phyloP scores from a whole-genome alignment of 2,329 filamentous ascomycete species.

The Alternaria burnsii region DNA sequence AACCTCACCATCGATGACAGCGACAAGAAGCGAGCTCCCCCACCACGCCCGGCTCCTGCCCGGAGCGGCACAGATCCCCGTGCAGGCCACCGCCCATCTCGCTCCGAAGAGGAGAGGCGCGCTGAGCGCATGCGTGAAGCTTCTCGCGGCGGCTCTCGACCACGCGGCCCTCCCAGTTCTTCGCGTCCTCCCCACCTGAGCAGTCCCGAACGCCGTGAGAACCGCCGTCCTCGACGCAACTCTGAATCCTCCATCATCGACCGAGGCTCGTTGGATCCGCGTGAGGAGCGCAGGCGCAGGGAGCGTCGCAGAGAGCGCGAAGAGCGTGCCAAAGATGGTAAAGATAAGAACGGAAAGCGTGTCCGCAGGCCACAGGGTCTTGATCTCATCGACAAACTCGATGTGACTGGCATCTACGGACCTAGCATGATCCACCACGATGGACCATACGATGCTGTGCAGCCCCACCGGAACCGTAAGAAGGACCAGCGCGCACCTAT shows the following conservation, averaged over 20 bases:
- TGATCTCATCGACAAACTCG: conserved; percentile 95
- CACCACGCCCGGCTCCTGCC: conserved; percentile 51
- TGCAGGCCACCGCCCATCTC: conserved; percentile 66
- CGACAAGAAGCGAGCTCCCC: conserved; percentile 51
- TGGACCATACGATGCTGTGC: conserved; percentile 95
- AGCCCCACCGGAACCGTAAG: conserved; percentile 90
- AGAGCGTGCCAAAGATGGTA: conserved; percentile 51
- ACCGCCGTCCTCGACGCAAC: conserved; percentile 72
- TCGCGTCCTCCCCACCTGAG: conserved; percentile 46
- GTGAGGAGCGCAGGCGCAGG: conserved; percentile 64
- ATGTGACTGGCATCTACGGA: conserved; percentile 95
- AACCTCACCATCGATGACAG: conserved; percentile 73
- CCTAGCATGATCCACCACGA: conserved; percentile 96
- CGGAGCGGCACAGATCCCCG: conserved; percentile 58
- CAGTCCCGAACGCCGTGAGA: conserved; percentile 53
- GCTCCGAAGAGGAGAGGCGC: conserved; percentile 65
- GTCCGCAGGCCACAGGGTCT: conserved; percentile 62
- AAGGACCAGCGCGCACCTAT: conserved; percentile 86
- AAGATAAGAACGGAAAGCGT: conserved; percentile 27
- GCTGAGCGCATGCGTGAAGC: conserved; percentile 48
- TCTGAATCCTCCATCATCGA: conserved; percentile 80
- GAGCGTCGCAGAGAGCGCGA: conserved; percentile 61
- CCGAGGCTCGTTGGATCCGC: conserved; percentile 68
- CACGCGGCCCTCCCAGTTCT: conserved; percentile 50
- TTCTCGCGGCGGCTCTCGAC: conserved; percentile 44